These are phyloP conservation scores for Leccinum arenicola DNA, from an alignment of 768 basidiomycete genomes.

Conservation along the genomic window DNA sequence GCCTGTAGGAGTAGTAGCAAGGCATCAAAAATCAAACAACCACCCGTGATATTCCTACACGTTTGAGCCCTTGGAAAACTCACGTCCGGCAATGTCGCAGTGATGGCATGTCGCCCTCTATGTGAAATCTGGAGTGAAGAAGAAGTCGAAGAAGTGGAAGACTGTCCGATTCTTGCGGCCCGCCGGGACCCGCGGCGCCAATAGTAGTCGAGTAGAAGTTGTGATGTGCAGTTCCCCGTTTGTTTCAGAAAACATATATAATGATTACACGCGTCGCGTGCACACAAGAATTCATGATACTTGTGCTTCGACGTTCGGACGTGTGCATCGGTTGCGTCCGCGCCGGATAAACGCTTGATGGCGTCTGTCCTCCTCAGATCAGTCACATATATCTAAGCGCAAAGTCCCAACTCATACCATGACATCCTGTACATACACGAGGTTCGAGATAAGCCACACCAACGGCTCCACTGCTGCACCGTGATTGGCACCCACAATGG, in stretches of 20 bases:
- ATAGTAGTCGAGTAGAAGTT: not conserved
- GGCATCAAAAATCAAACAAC: not conserved
- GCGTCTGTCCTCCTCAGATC: not conserved
- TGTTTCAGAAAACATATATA: not conserved
- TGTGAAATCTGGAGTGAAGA: not conserved
- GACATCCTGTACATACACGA: not conserved
- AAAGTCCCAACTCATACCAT: not conserved
- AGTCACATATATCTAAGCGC: not conserved
- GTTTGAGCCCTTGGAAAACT: not conserved
- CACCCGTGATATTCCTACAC: not conserved
- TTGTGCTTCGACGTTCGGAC: too few relatives aligned
- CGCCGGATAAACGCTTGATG: not conserved
- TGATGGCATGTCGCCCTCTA: not conserved
- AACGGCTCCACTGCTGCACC: not conserved
- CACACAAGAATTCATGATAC: too few relatives aligned
- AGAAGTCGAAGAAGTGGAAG: not conserved
- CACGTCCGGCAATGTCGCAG: not conserved
- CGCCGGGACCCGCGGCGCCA: not conserved
- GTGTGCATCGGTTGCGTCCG: not conserved
- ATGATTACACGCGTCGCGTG: too few relatives aligned
- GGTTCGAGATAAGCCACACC: not conserved
- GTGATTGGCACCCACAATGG: not conserved
- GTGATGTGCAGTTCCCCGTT: not conserved
- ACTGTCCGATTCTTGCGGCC: not conserved
- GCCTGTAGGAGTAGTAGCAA: too few relatives aligned